Percentiles rank a stretch among this genome's conserved stretches.
Conservation (phyloP, 805 yeast genomes). For the Barnettozyma sucrosica region DNA sequence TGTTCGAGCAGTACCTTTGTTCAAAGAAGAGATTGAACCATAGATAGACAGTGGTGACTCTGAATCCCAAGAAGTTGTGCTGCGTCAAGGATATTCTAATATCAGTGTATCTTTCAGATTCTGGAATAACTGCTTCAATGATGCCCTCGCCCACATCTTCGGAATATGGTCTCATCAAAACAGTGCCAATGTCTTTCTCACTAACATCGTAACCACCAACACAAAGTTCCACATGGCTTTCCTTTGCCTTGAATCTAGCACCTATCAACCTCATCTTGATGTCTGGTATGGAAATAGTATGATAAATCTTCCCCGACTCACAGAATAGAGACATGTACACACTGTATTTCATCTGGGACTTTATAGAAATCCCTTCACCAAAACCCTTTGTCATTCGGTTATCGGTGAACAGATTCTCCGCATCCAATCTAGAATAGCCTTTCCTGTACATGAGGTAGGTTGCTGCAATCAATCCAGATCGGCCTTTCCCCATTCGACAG, state of each 20-base stretch:
- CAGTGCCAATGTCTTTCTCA: constrained; percentile 3
- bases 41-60: constrained; percentile 24
- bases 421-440: constrained; percentile 36
- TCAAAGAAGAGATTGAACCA: constrained; percentile 45
- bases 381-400: constrained; percentile 51
- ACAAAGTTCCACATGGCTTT: neutral
- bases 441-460: constrained; percentile 58
- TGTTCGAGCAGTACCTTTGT: constrained; percentile 20
- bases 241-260: neutral
- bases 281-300: neutral
- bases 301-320: neutral
- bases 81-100: constrained; percentile 18
- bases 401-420: constrained; percentile 46
- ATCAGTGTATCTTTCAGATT: constrained; percentile 15
- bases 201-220: constrained; percentile 4
- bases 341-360: constrained; percentile 63
- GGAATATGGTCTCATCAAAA: neutral
- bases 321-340: constrained; percentile 36
- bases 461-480: constrained; percentile 74
- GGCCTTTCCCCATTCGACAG: constrained; percentile 88
- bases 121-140: constrained; percentile 1
- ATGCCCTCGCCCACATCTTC: neutral
- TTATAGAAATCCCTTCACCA: constrained; percentile 65
- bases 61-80: constrained; percentile 1
- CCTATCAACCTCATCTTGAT: constrained; percentile 3